These are phyloP conservation scores for Boletus sensibilis DNA, from an alignment of 768 basidiomycete genomes.

Conservation along the genomic window DNA sequence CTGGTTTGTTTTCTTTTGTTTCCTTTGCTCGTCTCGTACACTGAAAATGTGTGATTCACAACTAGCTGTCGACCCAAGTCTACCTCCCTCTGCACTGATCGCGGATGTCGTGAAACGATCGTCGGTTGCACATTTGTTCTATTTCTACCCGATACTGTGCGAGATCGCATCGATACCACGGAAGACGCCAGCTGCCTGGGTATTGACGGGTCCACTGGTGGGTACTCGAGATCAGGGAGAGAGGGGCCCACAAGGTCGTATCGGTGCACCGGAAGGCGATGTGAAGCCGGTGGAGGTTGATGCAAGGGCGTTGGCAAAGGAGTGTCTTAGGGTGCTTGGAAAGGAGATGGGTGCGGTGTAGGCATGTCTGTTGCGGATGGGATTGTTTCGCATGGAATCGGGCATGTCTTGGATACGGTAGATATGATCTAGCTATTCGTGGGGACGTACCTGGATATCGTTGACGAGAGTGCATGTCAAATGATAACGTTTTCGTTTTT, in stretches of 20 bases:
- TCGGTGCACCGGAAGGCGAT: constrained; percentile 20
- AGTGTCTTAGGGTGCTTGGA: constrained; percentile 68
- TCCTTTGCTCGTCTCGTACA: neutral
- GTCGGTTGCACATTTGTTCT: constrained; percentile 79
- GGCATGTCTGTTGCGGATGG: neutral
- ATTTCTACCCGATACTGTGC: constrained; percentile 77
- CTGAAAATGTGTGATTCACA: neutral
- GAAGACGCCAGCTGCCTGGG: constrained; percentile 67
- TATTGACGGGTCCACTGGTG: constrained; percentile 27
- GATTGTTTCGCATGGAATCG: neutral
- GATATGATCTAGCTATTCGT: neutral
- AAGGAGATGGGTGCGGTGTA: constrained; percentile 64
- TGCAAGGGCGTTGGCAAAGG: constrained; percentile 61
- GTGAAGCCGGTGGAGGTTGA: constrained; percentile 51
- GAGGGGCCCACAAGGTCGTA: constrained; percentile 13
- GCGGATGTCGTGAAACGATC: constrained; percentile 75
- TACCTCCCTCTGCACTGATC: constrained; percentile 55
- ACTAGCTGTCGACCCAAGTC: constrained; percentile 41
- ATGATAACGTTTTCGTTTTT: neutral
- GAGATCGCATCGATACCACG: constrained; percentile 75
- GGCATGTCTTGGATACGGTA: neutral
- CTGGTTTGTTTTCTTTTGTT: constrained; percentile 44
- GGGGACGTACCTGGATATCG: neutral
- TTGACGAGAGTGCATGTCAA: neutral
- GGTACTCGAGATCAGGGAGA: constrained; percentile 14